Evolutionary conservation across 768 basidiomycete species (phyloP).

Genomic region (Rhodotorula graminis): DNA sequence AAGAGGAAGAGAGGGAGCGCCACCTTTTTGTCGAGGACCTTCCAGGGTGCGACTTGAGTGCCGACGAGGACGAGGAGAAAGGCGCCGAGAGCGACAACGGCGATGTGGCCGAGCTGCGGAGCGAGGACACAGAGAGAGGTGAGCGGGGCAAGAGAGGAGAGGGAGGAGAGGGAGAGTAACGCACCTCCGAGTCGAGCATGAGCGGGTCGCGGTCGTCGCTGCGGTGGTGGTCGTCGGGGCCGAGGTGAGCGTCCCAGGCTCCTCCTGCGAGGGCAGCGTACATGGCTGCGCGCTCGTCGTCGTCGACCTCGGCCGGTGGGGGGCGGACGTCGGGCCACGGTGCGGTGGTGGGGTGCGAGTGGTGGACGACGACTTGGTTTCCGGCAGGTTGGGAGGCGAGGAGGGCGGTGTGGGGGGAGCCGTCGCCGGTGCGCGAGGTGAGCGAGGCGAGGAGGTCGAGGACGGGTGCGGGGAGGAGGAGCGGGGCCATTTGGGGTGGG

Average conservation of each 20-base stretch:
- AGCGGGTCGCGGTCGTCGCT: conserved; percentile 3
- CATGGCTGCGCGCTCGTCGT: conserved; percentile 14
- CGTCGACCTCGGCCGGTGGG: neutral
- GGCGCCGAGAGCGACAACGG: conserved; percentile 1
- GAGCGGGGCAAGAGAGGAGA: neutral
- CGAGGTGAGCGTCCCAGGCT: conserved; percentile 8
- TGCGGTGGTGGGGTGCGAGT: neutral
- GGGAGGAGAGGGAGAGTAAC: neutral
- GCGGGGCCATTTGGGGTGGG: neutral
- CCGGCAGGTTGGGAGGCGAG: conserved; percentile 5
- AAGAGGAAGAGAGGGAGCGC: too few relatives aligned
- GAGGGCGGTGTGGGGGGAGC: conserved; percentile 29
- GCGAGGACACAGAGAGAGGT: neutral
- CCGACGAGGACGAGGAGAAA: conserved; percentile 37
- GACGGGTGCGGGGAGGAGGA: conserved; percentile 20
- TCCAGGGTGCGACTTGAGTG: conserved; percentile 26
- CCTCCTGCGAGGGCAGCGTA: conserved; percentile 32
- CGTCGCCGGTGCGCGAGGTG: neutral
- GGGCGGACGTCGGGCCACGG: conserved; percentile 2
- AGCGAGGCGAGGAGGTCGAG: conserved; percentile 4
- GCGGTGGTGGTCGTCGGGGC: too few relatives aligned
- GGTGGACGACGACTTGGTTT: conserved; percentile 19
- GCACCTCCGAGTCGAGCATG: conserved; percentile 33
- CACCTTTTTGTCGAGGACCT: conserved; percentile 37
- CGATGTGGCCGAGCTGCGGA: conserved; percentile 28